Conservation (phyloP, 306 rosid genomes). For the Begonia peltatifolia region DNA sequence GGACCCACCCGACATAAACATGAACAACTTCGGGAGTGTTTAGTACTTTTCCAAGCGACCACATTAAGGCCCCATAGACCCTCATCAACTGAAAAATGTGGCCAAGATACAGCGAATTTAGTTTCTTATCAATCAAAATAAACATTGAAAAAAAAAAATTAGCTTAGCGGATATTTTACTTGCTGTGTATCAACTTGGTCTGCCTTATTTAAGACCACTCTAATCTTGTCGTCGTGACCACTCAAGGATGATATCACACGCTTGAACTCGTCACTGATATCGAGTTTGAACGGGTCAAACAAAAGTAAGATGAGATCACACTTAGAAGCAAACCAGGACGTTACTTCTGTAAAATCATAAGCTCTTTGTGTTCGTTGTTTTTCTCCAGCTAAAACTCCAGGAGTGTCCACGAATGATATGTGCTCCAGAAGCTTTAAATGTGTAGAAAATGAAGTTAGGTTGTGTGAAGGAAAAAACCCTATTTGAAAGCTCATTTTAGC, state of each 20-base stretch:
- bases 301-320: constrained; percentile 78
- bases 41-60: constrained; percentile 95
- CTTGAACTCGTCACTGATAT: constrained; percentile 86
- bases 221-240: constrained; percentile 85
- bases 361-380: constrained; percentile 86
- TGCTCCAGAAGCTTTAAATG: constrained; percentile 56
- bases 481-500: background rate
- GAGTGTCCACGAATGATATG: constrained; percentile 83
- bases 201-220: constrained; percentile 88
- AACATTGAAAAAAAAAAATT: background rate
- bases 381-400: constrained; percentile 96
- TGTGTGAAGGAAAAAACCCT: too few species aligned
- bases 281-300: constrained; percentile 97
- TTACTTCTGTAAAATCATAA: constrained; percentile 80
- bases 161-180: constrained; percentile 21
- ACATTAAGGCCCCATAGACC: constrained; percentile 93
- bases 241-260: constrained; percentile 77
- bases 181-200: constrained; percentile 95
- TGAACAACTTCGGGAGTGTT: constrained; percentile 89
- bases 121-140: background rate
- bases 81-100: constrained; percentile 66
- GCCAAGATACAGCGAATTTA: background rate
- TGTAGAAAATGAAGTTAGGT: too few species aligned
- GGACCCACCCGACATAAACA: constrained; percentile 77
- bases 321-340: constrained; percentile 96